A percentile compares a stretch with the other conserved stretches of the same genome.
Conservation (phyloP, 1,139 yeast species). For the Saccharomycopsis phalli region DNA sequence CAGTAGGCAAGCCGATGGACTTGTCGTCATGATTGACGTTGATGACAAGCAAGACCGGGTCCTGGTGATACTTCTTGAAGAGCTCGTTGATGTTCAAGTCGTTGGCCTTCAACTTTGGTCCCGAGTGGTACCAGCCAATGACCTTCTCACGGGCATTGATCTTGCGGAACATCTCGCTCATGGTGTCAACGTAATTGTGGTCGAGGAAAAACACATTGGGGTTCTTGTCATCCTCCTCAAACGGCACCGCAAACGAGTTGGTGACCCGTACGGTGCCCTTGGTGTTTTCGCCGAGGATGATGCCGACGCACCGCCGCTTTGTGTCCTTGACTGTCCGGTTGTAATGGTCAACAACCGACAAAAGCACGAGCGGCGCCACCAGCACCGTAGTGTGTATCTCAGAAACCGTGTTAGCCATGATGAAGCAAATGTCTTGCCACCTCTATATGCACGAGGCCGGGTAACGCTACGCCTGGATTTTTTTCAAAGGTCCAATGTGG, state of each 20-base stretch:
- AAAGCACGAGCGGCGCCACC: conserved; percentile 89
- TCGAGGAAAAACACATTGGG: conserved; percentile 96
- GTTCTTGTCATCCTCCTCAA: conserved; percentile 92
- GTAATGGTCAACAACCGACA: conserved; percentile 93
- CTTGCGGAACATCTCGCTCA: conserved; percentile 97
- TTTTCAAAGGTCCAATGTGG: neutral
- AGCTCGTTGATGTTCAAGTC: conserved; percentile 87
- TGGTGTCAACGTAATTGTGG: conserved; percentile 89
- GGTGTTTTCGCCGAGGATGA: conserved; percentile 73
- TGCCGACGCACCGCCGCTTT: conserved; percentile 88
- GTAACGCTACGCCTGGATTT: neutral
- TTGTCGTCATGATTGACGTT: conserved; percentile 75
- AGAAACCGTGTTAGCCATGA: neutral
- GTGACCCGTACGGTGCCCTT: conserved; percentile 54
- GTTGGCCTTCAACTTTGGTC: conserved; percentile 82
- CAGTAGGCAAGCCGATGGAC: conserved; percentile 84
- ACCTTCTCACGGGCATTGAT: conserved; percentile 93
- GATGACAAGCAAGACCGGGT: conserved; percentile 82
- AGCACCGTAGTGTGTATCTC: conserved; percentile 49
- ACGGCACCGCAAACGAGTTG: conserved; percentile 82
- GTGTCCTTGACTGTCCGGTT: conserved; percentile 68
- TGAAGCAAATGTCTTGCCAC: conserved; percentile 2
- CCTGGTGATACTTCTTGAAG: conserved; percentile 73
- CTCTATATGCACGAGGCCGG: neutral
- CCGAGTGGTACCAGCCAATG: conserved; percentile 98